Base-by-base conservation (phyloP, 2,329 filamentous ascomycete species). In the Diaporthe helianthi region DNA sequence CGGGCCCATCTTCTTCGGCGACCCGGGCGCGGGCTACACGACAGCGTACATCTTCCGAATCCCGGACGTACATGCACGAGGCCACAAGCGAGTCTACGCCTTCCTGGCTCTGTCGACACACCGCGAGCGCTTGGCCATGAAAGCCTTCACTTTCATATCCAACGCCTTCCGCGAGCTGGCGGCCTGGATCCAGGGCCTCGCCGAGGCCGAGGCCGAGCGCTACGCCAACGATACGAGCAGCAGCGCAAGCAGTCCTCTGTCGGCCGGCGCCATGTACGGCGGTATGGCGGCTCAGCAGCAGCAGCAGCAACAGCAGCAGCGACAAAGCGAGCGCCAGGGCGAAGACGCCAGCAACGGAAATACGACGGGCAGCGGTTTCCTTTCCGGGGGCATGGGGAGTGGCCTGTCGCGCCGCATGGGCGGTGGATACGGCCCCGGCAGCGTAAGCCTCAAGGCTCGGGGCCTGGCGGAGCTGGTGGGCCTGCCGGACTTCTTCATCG, bases 11-110 rank as follows among this genome's bases (percentile, higher is more conserved):
- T 90, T 92, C 77, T 91, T 92, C 70, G 89, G 89, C 36, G 89
- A 92, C 74, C 84, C 87, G 1, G 77, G 86, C 0, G 86, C 89
- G 1, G 89, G 89, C 36, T 91, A 90, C 78, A 92, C 89, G 0
- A 92, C 89, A 0, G 89, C 89, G 17, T 91, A 90, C 77, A 89
- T 91, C 72, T 92, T 92, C 75, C 89, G 89, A 31, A 89, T 92
- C 51, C 87, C 89, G 8, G 89, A 92, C 75, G 82, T 90, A 44
- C 89, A 90, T 72, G 89, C 89, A 17, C 87, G 89, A 15, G 89
- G 89, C 5, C 87, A 90, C 73, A 89, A 90, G 78, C 85, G 89
- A n/a, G 87, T 91, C 15, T 92, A 92, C 75, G 89, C 89, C 13
- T 88, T 92, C 70, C 78, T 92, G 69, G 88, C 89, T 2, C 83